Evolutionary conservation across 305 asterid genomes (phyloP).

Genomic region (Fraxinus albicans): DNA sequence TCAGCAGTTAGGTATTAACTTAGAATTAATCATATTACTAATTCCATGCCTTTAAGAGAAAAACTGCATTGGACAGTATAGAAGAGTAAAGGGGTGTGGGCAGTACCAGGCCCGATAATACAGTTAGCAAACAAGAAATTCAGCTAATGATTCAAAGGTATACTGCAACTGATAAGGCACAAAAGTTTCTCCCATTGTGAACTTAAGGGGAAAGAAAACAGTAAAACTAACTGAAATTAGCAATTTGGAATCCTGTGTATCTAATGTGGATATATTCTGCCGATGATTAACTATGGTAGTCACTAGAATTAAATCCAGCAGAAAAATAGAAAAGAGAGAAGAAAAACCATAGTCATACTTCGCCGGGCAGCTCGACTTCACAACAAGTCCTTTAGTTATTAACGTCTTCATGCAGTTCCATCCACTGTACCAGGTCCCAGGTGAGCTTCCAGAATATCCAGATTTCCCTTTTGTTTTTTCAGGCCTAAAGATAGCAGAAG

Average conservation of each 20-base stretch:
- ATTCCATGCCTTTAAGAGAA: not conserved
- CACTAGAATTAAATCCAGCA: not conserved
- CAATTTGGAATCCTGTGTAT: not conserved
- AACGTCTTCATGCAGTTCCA: conserved; percentile 94
- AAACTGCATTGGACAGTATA: not conserved
- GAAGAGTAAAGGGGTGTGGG: not conserved
- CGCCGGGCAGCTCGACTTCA: conserved; percentile 92
- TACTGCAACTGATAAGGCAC: not conserved
- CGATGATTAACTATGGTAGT: not conserved
- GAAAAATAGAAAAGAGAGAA: not conserved
- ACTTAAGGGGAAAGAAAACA: not conserved
- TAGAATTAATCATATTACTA: not conserved
- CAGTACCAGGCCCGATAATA: not conserved
- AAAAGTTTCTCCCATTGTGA: not conserved
- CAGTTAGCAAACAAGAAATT: not conserved
- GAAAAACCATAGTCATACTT: conserved; percentile 48
- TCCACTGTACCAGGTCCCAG: conserved; percentile 90
- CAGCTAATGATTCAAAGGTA: not conserved
- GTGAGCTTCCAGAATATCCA: conserved; percentile 74
- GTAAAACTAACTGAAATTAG: not conserved
- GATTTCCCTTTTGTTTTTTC: conserved; percentile 80
- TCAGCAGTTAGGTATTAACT: not conserved
- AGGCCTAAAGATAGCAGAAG: conserved; percentile 48
- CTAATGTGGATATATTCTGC: not conserved
- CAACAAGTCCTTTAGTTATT: conserved; percentile 79